phyloP scores from a whole-genome alignment of 768 basidiomycete species.

The Amylocystis lapponica region DNA sequence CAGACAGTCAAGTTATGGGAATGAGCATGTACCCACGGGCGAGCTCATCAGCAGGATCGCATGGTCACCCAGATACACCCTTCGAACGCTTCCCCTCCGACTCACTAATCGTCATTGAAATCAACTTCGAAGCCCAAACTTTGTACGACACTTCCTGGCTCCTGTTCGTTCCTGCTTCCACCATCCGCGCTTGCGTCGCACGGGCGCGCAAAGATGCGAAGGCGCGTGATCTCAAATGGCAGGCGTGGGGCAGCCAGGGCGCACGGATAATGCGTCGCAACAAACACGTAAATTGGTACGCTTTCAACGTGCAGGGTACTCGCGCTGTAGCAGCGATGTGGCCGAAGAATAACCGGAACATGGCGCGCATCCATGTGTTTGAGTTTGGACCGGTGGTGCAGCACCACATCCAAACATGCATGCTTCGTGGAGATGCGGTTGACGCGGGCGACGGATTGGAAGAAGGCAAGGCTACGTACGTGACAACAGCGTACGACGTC shows the following conservation, averaged over 20 bases:
- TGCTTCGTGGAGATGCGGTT: too few species aligned
- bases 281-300: too few species aligned
- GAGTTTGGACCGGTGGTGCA: too few species aligned
- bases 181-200: slow-evolving; percentile 26
- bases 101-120: slow-evolving; percentile 42
- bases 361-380: slow-evolving; percentile 30
- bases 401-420: slow-evolving; percentile 1
- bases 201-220: slow-evolving; percentile 11
- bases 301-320: slow-evolving; percentile 17
- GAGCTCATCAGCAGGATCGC: too few species aligned
- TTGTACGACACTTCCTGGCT: slow-evolving; percentile 25
- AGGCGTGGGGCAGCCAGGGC: slow-evolving; percentile 44
- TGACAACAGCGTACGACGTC: too few species aligned
- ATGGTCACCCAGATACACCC: too few species aligned
- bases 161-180: slow-evolving; percentile 37
- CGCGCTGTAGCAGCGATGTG: slow-evolving; percentile 48
- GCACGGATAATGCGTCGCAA: slow-evolving; percentile 41
- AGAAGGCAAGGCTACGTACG: too few species aligned
- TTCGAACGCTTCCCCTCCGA: slow-evolving; percentile 32
- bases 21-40: too few species aligned
- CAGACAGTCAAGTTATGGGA: too few species aligned
- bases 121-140: slow-evolving; percentile 39
- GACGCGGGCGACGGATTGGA: slow-evolving; percentile 8
- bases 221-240: slow-evolving; percentile 34
- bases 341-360: slow-evolving; percentile 9